Conservation (phyloP, 2,329 filamentous ascomycete genomes). For the Aureobasidium mangrovei region DNA sequence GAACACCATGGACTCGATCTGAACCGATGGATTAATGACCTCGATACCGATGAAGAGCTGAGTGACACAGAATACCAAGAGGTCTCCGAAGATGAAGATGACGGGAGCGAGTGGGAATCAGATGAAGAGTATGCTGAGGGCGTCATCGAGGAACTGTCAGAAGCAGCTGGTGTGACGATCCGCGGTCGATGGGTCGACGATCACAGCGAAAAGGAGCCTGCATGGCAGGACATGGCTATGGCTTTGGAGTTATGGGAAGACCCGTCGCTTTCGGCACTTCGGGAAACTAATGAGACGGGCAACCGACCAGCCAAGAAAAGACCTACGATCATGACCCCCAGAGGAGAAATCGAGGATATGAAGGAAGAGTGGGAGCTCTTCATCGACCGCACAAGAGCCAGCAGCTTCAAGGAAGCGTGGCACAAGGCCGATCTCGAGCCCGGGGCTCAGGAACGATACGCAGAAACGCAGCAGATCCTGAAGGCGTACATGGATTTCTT, state of each 20-base stretch:
- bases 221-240: constrained; percentile 8
- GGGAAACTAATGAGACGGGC: neutral
- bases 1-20: constrained; percentile 11
- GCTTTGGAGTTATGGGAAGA: constrained; percentile 12
- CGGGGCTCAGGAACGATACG: constrained; percentile 30
- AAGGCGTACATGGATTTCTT: constrained; percentile 13
- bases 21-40: constrained; percentile 12
- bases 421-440: constrained; percentile 38
- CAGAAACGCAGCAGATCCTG: constrained; percentile 31
- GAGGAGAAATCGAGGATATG: constrained; percentile 11
- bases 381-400: constrained; percentile 23
- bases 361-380: constrained; percentile 11
- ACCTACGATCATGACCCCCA: neutral
- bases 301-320: neutral
- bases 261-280: neutral
- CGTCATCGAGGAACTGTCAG: constrained; percentile 11
- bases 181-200: constrained; percentile 11
- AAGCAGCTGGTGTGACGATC: constrained; percentile 8
- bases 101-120: constrained; percentile 11
- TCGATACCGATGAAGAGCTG: constrained; percentile 12
- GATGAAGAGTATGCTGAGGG: constrained; percentile 10
- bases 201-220: constrained; percentile 1
- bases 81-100: constrained; percentile 8
- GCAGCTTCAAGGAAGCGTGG: constrained; percentile 35
- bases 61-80: constrained; percentile 12